Base-by-base conservation (phyloP, 768 basidiomycete species). In the Calocybe cyanea region DNA sequence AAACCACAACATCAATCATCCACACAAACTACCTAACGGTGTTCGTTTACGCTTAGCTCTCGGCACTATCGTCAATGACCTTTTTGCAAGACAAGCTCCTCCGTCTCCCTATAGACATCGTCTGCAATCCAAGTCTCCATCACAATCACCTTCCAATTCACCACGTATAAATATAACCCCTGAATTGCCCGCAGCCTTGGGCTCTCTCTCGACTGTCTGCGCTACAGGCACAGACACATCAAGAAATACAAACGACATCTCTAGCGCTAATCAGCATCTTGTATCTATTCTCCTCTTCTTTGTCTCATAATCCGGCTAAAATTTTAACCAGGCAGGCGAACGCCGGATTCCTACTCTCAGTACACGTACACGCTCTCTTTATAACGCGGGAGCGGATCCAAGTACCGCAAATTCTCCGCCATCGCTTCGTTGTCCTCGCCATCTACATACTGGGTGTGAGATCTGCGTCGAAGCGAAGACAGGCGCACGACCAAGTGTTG, bases 11-110 rank as follows among this genome's bases (percentile, higher is more conserved):
- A 43, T 51, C 36, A 54, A 57, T 19, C 55, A 80, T 48, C 78
- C 77, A 7, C 83, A 87, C 51, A 78, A 71, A 1, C 65, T 92
- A 3, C 89, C 89, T 0, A 89, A 91, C 52, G 87, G 87, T 10
- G 87, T 92, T 28, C 77, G 90, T 5, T 71, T 92, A 39, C 73
- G 89, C 21, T 73, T 92, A 4, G 83, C 84, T 1, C 68, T 92
- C 28, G 80, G 80, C 2, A 84, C 85, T 0, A 78, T 92, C 44
- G 75, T 91, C 62, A 91, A 91, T 52, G 88, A 91, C 54, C 65
- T 92, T 6, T 91, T 91, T 57, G 82, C 85, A 19, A 77, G 87
- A 18, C 81, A 84, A 56, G 72, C 79, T 0, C 81, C 82, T n/a
- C 67, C 66, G 4, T 69, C 70, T n/a, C 71, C 72, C 1, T 70